phyloP scores from a whole-genome alignment of 345 rosid species.

The Linum lewisii region DNA sequence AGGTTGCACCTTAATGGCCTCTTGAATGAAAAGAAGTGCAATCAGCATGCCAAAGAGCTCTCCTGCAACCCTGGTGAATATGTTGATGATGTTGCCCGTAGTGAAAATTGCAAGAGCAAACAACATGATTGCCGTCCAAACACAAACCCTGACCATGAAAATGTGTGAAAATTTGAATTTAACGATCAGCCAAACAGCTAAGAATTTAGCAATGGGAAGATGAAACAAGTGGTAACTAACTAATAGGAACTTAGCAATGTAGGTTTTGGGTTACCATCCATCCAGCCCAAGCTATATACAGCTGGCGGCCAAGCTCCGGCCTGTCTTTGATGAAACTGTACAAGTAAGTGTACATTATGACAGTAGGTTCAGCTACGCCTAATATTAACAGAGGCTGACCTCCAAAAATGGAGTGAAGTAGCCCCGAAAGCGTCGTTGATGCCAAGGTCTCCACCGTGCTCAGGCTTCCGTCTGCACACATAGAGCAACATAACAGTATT shows the following conservation, averaged over 20 bases:
- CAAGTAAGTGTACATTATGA: constrained; percentile 78
- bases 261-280: constrained; percentile 53
- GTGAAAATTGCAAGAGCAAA: constrained; percentile 59
- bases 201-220: background rate
- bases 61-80: constrained; percentile 67
- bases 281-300: constrained; percentile 69
- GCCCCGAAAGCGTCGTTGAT: constrained; percentile 75
- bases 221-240: too few species aligned
- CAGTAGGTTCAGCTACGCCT: constrained; percentile 88
- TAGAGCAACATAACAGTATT: too few species aligned
- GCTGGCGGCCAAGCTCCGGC: constrained; percentile 42
- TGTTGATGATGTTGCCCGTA: constrained; percentile 45
- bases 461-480: constrained; percentile 47
- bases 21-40: constrained; percentile 68
- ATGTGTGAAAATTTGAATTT: background rate
- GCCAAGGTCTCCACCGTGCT: constrained; percentile 68
- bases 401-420: constrained; percentile 69
- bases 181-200: background rate
- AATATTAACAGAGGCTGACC: constrained; percentile 78
- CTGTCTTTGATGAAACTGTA: constrained; percentile 54
- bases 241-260: too few species aligned
- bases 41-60: constrained; percentile 81
- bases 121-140: constrained; percentile 58
- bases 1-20: constrained; percentile 68
- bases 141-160: constrained; percentile 75